Evolutionary conservation across 2,329 filamentous ascomycete genomes (phyloP), one percentile per base, ranked within the genome.

Genomic region (Lecanicillium sp.): DNA sequence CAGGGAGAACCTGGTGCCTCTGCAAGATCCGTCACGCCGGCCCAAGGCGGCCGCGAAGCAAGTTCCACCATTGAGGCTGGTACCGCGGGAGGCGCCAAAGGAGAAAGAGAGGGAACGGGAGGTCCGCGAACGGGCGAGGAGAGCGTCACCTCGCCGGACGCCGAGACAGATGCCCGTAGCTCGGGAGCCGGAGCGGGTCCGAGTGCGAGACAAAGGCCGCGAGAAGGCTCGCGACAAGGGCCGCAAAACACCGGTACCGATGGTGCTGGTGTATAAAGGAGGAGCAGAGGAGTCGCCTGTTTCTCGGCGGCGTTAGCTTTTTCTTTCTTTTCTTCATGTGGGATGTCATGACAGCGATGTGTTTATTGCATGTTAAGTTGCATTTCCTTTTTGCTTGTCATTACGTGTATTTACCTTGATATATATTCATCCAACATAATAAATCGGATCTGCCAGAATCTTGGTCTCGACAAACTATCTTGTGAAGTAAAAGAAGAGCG

Each of bases 31-130:
- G 2, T 48, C 44, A 6, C 36, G 44, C 6, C 32, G 44, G 15
- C 44, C 44, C 0, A 48, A 48, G 14, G 44, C 44, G 3, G 44
- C 44, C 11, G 15, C 44, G 6, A 33, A 30, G 12, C 44, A 46
- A 20, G 36, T 46, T 14, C 35, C 33, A 1, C n/a, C 44, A 9
- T 14, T 46, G 14, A 19, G 35, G 4, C 44, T 46, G 1, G 35
- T 46, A 19, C 44, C 44, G 5, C 21, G 35, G 10, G 35, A 39
- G 10, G 44, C n/a, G 11, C 26, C 44, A 12, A 23, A 33, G n/a
- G 35, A 24, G 11, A 46, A 39, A 21, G n/a, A 36, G 11, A 15
- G 29, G 19, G 35, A 46, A 11, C 21, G 44, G 10, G 20, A 33
- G 20, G 21, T 20, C 14, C 4, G 33, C 2, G 26, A 29, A 24